Evolutionary conservation across 2,329 filamentous ascomycete species (phyloP).

Genomic region (Cercospora canescens): DNA sequence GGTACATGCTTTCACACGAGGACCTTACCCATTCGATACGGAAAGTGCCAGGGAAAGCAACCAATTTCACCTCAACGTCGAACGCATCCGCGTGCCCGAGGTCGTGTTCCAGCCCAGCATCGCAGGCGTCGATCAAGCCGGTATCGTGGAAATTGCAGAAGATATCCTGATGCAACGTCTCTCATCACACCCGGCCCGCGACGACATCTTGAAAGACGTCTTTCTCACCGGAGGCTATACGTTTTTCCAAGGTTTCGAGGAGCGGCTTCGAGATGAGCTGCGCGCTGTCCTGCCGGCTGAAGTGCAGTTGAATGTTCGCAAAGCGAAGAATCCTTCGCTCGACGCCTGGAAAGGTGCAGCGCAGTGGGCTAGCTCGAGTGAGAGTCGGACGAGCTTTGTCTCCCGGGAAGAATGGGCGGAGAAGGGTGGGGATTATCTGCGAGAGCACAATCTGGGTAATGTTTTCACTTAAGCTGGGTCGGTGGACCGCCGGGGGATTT

Average conservation of each 20-base stretch:
- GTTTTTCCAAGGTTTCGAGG: slow-evolving; percentile 82
- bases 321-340: slow-evolving; percentile 72
- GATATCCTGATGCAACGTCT: slow-evolving; percentile 87
- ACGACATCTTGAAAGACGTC: slow-evolving; percentile 77
- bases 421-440: slow-evolving; percentile 92
- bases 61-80: slow-evolving; percentile 95
- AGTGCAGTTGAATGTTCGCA: slow-evolving; percentile 66
- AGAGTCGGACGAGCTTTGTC: slow-evolving; percentile 64
- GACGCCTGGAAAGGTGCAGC: slow-evolving; percentile 96
- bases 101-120: slow-evolving; percentile 99
- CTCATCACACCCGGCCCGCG: slow-evolving; percentile 53
- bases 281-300: slow-evolving; percentile 70
- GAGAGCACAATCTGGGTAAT: slow-evolving; percentile 55
- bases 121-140: slow-evolving; percentile 95
- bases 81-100: slow-evolving; percentile 99
- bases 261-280: slow-evolving; percentile 73
- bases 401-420: slow-evolving; percentile 82
- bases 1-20: slow-evolving; percentile 85
- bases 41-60: slow-evolving; percentile 77
- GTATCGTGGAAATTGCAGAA: slow-evolving; percentile 86
- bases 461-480: slow-evolving; percentile 25
- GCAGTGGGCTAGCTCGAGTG: slow-evolving; percentile 68
- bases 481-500: not conserved
- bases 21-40: slow-evolving; percentile 80
- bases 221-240: slow-evolving; percentile 95